Conservation (phyloP, 345 rosid genomes). For the Gossypioides kirkii region DNA sequence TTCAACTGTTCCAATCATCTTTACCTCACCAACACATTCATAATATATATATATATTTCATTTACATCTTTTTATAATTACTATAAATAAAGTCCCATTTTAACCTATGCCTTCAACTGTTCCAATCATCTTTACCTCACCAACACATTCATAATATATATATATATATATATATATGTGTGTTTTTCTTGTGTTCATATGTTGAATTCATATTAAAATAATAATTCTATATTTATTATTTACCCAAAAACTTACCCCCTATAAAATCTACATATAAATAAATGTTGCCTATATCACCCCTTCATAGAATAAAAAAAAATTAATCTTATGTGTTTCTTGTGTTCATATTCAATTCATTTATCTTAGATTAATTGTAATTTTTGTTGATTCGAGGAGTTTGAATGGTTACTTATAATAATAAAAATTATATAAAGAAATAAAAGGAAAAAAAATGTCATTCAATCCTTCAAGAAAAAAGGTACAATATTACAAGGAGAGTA, state of each 20-base stretch:
- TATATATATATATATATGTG: not conserved
- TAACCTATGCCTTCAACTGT: too few relatives aligned
- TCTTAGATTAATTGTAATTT: too few relatives aligned
- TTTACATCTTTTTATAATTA: not conserved
- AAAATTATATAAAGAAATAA: not conserved
- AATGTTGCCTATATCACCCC: not conserved
- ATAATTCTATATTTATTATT: not conserved
- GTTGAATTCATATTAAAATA: not conserved
- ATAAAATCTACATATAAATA: too few relatives aligned
- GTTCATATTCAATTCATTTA: too few relatives aligned
- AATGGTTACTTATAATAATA: too few relatives aligned
- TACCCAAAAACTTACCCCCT: too few relatives aligned
- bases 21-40: not conserved
- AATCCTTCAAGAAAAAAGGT: not conserved
- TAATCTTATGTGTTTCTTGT: too few relatives aligned
- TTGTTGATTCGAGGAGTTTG: too few relatives aligned
- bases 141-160: not conserved
- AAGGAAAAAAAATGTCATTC: not conserved
- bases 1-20: too few relatives aligned
- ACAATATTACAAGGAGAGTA: not conserved
- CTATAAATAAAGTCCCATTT: not conserved
- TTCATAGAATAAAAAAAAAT: not conserved
- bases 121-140: not conserved
- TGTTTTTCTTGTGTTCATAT: not conserved
- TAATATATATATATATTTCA: not conserved